phyloP scores from a whole-genome alignment of 805 yeast species.

The Candida coleopterorum region DNA sequence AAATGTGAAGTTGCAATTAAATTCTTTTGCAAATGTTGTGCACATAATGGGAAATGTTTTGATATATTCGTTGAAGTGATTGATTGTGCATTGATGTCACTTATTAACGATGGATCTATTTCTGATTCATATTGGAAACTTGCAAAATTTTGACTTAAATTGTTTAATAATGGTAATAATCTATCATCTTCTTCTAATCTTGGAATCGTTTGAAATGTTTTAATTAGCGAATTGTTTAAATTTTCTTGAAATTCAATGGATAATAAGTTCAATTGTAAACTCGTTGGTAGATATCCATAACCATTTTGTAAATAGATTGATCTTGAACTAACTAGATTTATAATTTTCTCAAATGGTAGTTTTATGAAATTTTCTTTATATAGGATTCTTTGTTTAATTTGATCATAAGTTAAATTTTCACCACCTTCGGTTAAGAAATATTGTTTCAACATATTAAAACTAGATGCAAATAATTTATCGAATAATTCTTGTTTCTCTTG shows the following conservation, averaged over 20 bases:
- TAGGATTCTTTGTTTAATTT: slow-evolving; percentile 45
- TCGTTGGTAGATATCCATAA: slow-evolving; percentile 77
- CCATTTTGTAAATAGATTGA: slow-evolving; percentile 66
- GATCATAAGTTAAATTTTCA: slow-evolving; percentile 42
- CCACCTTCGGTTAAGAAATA: slow-evolving; percentile 33
- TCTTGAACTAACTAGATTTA: slow-evolving; percentile 71
- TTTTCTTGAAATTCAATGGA: slow-evolving; percentile 59
- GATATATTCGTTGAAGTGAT: slow-evolving; percentile 51
- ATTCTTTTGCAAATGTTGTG: slow-evolving; percentile 59
- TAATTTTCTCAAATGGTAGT: slow-evolving; percentile 82
- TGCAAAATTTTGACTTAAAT: slow-evolving; percentile 55
- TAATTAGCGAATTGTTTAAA: slow-evolving; percentile 48
- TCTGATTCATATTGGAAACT: slow-evolving; percentile 47
- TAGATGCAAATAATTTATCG: slow-evolving; percentile 50
- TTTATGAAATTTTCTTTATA: slow-evolving; percentile 65
- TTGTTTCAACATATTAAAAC: slow-evolving; percentile 39
- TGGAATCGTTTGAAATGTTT: slow-evolving; percentile 75
- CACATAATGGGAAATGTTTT: slow-evolving; percentile 80
- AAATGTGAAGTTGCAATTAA: slow-evolving; percentile 63
- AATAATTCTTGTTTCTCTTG: slow-evolving; percentile 55
- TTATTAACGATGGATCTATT: slow-evolving; percentile 21
- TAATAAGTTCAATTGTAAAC: slow-evolving; percentile 68
- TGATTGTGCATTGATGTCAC: slow-evolving; percentile 55
- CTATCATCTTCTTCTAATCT: slow-evolving; percentile 90
- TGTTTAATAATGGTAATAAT: slow-evolving; percentile 74